Base-by-base conservation (phyloP, 495 filamentous ascomycete species). In the Chaetomidium leptoderma region DNA sequence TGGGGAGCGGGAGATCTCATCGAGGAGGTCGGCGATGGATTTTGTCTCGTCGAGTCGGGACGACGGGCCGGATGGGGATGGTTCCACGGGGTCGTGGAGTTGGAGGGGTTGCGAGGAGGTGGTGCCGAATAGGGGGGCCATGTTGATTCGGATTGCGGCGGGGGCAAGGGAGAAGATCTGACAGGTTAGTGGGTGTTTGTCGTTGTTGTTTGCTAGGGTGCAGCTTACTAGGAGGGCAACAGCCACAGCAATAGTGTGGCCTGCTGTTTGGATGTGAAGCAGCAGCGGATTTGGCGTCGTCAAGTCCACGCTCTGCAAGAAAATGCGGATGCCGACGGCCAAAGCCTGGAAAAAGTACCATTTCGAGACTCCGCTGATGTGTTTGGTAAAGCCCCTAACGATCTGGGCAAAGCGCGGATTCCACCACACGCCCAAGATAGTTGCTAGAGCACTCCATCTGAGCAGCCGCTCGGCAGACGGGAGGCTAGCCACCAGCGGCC, bases 321-420 rank as follows among this genome's bases (percentile, higher is more conserved):
- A 66, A 49, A 78, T 76, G 51, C 88, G 81, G 55, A 81, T 64
- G 8, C 80, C 71, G 37, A 91, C 68, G 23, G 84, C 72, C 45
- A 89, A 72, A 17, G 81, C 64, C 58, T 93, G 89, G 16, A 83
- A 76, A 49, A 81, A 76, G 64, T 92, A 90, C 76, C 87, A 90
- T 52, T 85, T 79, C 6, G 72, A 69, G 11, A 87, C 76, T 0
- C 90, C 88, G 10, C 75, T 70, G 53, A 92, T 81, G 53, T 85
- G 83, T 27, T 78, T 83, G 39, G 76, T 78, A 61, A 83, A 78
- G 23, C 86, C 83, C 52, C 80, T 77, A n/a, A 83, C 72, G 63
- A 83, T 83, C 59, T 86, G 72, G 58, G 79, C 77, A 63, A 90
- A 76, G 53, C 79, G 81, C 7, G 87, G 87, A 60, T 91, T 92